These are phyloP conservation scores for Schizochytrium sp. DNA, from an alignment of 108 stramenopile species.

Conservation along the genomic window DNA sequence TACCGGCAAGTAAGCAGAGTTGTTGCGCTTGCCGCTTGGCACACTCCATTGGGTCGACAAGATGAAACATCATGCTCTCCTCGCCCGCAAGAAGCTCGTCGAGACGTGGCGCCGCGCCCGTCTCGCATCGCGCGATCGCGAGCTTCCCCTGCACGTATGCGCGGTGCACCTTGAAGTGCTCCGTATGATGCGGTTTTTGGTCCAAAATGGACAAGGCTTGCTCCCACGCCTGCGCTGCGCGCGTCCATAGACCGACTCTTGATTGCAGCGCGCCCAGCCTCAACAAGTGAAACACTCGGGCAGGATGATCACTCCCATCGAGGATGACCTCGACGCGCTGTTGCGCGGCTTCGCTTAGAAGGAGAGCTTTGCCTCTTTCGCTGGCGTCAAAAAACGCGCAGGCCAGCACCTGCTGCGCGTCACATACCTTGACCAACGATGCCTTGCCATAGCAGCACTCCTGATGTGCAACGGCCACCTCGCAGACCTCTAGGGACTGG, in stretches of 20 bases:
- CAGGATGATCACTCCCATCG: neutral
- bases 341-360: neutral
- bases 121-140: neutral
- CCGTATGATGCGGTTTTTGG: neutral
- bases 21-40: no score
- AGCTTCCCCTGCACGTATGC: neutral
- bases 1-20: no score
- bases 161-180: neutral
- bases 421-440: neutral
- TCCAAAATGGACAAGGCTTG: neutral
- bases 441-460: neutral
- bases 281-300: neutral
- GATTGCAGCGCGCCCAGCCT: neutral
- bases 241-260: neutral
- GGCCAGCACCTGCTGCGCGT: neutral
- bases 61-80: no score
- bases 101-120: neutral
- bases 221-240: neutral
- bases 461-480: neutral
- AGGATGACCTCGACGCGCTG: neutral
- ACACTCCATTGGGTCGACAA: no score
- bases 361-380: neutral
- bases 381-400: neutral
- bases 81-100: no score
- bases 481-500: neutral